Base-by-base conservation (phyloP, 2,329 filamentous ascomycete genomes). In the Xylariaceae sp. region DNA sequence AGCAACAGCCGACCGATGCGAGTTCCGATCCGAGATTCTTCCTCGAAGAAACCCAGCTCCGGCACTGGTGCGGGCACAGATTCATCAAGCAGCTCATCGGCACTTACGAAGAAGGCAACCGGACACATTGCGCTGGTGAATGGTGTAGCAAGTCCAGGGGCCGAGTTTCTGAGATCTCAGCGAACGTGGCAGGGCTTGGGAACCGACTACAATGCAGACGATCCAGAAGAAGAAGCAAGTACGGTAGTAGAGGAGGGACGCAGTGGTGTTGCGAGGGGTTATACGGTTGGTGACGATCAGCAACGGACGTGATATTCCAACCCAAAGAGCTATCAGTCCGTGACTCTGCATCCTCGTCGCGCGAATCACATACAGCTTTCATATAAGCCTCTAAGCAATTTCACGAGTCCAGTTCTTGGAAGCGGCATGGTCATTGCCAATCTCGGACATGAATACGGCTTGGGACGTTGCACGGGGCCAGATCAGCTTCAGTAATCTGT, bases 171-270 rank as follows among this genome's bases (percentile, higher is more conserved):
- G 48, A 78, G 84, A 24, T 86, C 84, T 3, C 79, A 90, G 55
- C 71, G 93, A 42, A 95, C 88, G 3, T 98, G 93, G 93, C 85
- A 85, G 57, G 93, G 93, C 0, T 66, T 98, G 18, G 93, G 93
- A 0, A 95, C 81, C 47, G 93, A 98, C 61, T 94, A 89, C 55
- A 72, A 75, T 64, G 50, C 42, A 2, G 79, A 68, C 12, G 71
- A 66, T n/a, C 68, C 68, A 12, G 73, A 78, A 16, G 50, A 50
- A 9, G 47, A 50, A 39, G 67, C 69, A n/a, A 69, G 85, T 42
- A 83, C 85, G 1, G 62, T 78, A 15, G 77, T 98, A 43, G 89
- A 95, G 59, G 83, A 96, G 64, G 93, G 93, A 1, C 78, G 89
- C 50, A 85, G 83, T 50, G 93, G 93, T 13, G 81, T 97, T 42